Evolutionary conservation across 441 rosid species (phyloP), one percentile per base, ranked within the genome.

Genomic region (Erodium chrysanthum): DNA sequence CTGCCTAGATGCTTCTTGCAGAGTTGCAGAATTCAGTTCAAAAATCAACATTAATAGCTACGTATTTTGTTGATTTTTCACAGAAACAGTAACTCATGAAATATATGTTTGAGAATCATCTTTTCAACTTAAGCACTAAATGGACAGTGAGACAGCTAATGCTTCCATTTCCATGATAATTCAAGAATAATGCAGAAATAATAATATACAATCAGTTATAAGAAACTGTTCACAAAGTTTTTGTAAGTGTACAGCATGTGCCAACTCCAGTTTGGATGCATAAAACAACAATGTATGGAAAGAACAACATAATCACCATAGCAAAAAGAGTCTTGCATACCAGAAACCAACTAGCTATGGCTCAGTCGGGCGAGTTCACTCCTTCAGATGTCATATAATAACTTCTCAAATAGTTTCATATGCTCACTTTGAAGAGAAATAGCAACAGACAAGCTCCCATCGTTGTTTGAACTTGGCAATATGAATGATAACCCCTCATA

Each of bases 401-500:
- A 76, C 84, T 89, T 86, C 79, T 82, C 84, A 68, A 92, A 93
- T 62, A 85, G 83, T 72, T 90, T 89, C 98, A 90, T 93, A 81
- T 93, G 97, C 33, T 79, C 80, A 2, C 88, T 66, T 70, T 86
- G 98, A 74, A 93, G 80, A 20, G 98, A 79, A 69, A 93, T 89
- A 78, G 97, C 96, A 62, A 93, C 91, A 0, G 95, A 88, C 72
- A 90, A 70, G 85, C 90, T 88, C 46, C 97, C 96, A 65, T 93
- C 98, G 35, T 83, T 81, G 35, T 76, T 73, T 7, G 98, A 74
- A 74, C 96, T 93, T 0, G 97, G 98, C 68, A 93, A 74, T 67
- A 90, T 76, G 80, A 87, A 93, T 0, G 98, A 85, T 37, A 93
- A 77, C 31, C 98, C 98, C 76, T 93, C 97, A 15, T 85, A 90